Percentiles rank a stretch among this genome's conserved stretches.
phyloP scores from a whole-genome alignment of 2,329 filamentous ascomycete genomes.

The Stachybotrys chartarum region DNA sequence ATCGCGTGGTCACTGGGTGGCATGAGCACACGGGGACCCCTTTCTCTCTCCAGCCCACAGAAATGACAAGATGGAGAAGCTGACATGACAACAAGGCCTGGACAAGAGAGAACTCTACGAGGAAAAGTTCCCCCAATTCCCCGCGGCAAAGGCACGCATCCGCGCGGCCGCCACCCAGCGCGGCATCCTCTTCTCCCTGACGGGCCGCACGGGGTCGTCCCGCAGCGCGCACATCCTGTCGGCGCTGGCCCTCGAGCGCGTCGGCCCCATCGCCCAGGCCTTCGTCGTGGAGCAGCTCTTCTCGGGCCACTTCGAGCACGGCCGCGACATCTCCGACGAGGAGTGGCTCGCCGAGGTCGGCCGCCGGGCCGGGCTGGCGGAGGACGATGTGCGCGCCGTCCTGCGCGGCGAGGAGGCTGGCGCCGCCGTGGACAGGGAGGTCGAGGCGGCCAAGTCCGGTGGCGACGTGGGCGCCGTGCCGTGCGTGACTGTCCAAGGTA shows the following conservation, averaged over 20 bases:
- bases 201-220: slow-evolving; percentile 35
- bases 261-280: slow-evolving; percentile 25
- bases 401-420: slow-evolving; percentile 21
- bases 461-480: slow-evolving; percentile 58
- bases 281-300: slow-evolving; percentile 34
- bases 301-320: slow-evolving; percentile 32
- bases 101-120: slow-evolving; percentile 30
- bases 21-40: background rate
- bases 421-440: slow-evolving; percentile 21
- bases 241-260: slow-evolving; percentile 27
- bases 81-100: slow-evolving; percentile 9
- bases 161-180: slow-evolving; percentile 21
- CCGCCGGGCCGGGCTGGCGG: slow-evolving; percentile 20
- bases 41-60: background rate
- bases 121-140: slow-evolving; percentile 16
- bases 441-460: slow-evolving; percentile 15
- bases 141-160: slow-evolving; percentile 22
- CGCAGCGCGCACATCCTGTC: slow-evolving; percentile 40
- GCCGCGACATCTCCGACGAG: slow-evolving; percentile 32
- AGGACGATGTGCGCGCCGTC: slow-evolving; percentile 15
- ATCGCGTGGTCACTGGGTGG: too few species aligned
- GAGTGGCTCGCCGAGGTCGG: slow-evolving; percentile 29
- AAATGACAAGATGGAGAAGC: background rate
- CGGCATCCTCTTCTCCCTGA: slow-evolving; percentile 32
- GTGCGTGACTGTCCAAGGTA: slow-evolving; percentile 63